These are phyloP conservation scores for Ustilago vetiveriae DNA, from an alignment of 1,284 basidiomycete species.

Conservation along the genomic window DNA sequence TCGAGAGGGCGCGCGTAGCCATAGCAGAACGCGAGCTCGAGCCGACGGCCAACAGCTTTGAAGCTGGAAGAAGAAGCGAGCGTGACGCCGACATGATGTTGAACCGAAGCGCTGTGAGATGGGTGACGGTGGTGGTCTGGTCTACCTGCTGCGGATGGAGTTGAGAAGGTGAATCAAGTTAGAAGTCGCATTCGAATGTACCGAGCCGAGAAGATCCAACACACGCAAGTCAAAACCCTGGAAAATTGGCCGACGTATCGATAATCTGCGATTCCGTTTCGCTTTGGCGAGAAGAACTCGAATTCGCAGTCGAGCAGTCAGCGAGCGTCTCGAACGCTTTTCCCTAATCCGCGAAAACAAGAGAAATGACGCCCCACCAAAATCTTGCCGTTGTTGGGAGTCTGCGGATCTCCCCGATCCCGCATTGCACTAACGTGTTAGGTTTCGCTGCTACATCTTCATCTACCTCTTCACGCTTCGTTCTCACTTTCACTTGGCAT, in stretches of 20 bases:
- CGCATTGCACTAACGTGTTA: too few relatives aligned
- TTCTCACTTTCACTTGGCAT: neutral
- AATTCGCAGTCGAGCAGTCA: too few relatives aligned
- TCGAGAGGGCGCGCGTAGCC: conserved; percentile 24
- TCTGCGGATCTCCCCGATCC: neutral
- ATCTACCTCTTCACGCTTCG: too few relatives aligned
- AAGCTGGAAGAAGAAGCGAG: conserved; percentile 18
- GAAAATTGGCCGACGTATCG: conserved; percentile 31
- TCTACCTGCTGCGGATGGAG: too few relatives aligned
- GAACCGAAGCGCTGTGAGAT: too few relatives aligned
- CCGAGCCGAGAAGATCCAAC: too few relatives aligned
- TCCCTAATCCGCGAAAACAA: conserved; percentile 18
- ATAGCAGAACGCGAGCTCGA: conserved; percentile 19
- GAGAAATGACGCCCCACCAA: conserved; percentile 3
- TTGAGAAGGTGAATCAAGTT: too few relatives aligned
- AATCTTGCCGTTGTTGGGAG: conserved; percentile 1
- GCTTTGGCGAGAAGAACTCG: conserved; percentile 15
- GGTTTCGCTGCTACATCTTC: too few relatives aligned
- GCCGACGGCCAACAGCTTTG: conserved; percentile 18
- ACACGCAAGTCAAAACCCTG: too few relatives aligned
- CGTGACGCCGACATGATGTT: conserved; percentile 35
- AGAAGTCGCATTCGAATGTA: neutral
- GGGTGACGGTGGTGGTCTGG: neutral
- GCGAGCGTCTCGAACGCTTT: conserved; percentile 10
- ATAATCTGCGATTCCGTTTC: conserved; percentile 8